Conservation (phyloP, 2,329 filamentous ascomycete species). For the Stylonectria norvegica region DNA sequence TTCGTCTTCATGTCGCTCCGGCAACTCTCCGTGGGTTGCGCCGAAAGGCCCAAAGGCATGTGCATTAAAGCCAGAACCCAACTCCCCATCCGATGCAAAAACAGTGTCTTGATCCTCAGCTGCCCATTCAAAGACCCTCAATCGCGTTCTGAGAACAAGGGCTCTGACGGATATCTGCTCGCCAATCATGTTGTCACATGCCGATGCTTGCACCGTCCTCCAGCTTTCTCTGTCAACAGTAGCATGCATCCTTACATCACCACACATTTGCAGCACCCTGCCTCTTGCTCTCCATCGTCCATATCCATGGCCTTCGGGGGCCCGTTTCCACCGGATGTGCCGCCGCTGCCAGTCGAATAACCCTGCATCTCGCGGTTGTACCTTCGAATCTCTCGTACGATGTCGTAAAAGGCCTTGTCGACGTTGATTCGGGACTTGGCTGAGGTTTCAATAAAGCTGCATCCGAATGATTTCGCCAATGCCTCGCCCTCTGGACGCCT, state of each 20-base stretch:
- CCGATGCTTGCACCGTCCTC: constrained; percentile 7
- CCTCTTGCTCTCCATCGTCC: constrained; percentile 62
- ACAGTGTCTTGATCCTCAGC: constrained; percentile 21
- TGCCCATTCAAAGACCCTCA: constrained; percentile 18
- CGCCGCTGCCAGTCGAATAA: constrained; percentile 69
- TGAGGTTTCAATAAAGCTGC: constrained; percentile 99
- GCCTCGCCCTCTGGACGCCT: constrained; percentile 73
- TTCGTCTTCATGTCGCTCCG: constrained; percentile 13
- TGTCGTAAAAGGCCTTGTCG: constrained; percentile 97
- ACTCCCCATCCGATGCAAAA: constrained; percentile 40
- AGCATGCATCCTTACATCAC: constrained; percentile 65
- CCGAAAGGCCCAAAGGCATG: constrained; percentile 22
- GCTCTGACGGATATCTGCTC: constrained; percentile 10
- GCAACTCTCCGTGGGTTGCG: constrained; percentile 20
- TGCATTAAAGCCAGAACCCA: constrained; percentile 34
- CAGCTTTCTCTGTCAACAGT: constrained; percentile 11
- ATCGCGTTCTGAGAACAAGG: constrained; percentile 11
- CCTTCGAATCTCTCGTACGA: constrained; percentile 94
- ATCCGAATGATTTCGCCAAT: constrained; percentile 81
- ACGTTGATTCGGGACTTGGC: constrained; percentile 98
- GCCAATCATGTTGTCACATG: constrained; percentile 12
- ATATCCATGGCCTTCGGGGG: constrained; percentile 75
- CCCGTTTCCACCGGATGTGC: constrained; percentile 58
- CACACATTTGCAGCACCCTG: constrained; percentile 84
- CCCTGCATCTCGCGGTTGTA: constrained; percentile 98